Evolutionary conservation across 306 rosid genomes (phyloP), one percentile per base, ranked within the genome.

Genomic region (Adenanthera pavonina): DNA sequence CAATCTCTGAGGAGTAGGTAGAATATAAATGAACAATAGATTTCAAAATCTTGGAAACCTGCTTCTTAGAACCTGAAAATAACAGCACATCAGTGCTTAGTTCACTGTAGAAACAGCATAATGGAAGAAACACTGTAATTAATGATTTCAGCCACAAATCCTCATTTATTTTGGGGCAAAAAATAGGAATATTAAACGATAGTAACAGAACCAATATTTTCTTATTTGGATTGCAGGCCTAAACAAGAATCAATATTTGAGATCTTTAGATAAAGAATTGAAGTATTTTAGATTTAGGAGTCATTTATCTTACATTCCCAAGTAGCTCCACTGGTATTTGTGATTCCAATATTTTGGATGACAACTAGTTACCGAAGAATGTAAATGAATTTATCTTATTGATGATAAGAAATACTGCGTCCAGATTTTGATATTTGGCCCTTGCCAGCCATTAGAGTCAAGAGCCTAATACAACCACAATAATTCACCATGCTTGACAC

Each of bases 1-100:
- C 94, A 78, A 92, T 85, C 84, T 96, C 98, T 16, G 92, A 87
- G 76, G 97, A 92, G 88, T 78, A 92, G 66, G 93, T 88, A 30
- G 97, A 85, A 82, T 91, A 93, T 72, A 96, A 82, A 82, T 69
- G 87, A 72, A 85, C 84, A 75, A 96, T 86, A 85, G 83, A 78
- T 86, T 91, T 96, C 73, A 91, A 77, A 51, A 81, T 82, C 87
- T 87, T 92, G 2, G 66, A 38, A 20, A 77, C 54, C 84, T 86
- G 90, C 82, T 87, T 91, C 89, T 91, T 93, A 38, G 86, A 75
- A 82, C 91, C 98, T 93, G 94, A 83, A 89, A 84, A 59, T 34
- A 57, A 78, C 79, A 81, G 38, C 6, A 80, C 70, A 80, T 79
- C 61, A 91, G 71, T 49, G 33, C 71, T 75, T 78, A 57, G 73